These are phyloP conservation scores for Aurifilum marmelostoma DNA, from an alignment of 2,329 filamentous ascomycete genomes.

Conservation along the genomic window DNA sequence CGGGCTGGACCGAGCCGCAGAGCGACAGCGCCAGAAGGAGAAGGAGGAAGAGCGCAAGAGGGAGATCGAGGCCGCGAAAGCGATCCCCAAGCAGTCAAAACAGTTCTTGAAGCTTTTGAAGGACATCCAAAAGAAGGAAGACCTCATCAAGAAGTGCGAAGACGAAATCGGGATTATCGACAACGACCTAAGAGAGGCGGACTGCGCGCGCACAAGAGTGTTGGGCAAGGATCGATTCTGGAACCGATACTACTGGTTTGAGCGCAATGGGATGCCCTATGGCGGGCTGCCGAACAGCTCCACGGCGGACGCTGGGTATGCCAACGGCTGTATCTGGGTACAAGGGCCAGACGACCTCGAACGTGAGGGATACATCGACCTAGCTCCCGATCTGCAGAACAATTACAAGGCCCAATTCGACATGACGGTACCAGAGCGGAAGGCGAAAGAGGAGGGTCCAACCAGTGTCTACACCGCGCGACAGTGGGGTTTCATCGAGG, in stretches of 20 bases:
- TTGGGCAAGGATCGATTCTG: constrained; percentile 95
- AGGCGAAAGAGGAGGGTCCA: constrained; percentile 79
- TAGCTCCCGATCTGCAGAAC: constrained; percentile 69
- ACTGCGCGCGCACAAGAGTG: constrained; percentile 86
- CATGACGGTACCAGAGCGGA: constrained; percentile 84
- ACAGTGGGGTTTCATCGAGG: constrained; percentile 92
- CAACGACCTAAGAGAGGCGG: constrained; percentile 89
- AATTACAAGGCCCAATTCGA: constrained; percentile 78
- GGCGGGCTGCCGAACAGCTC: constrained; percentile 86
- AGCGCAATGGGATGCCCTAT: constrained; percentile 97
- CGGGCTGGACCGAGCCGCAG: constrained; percentile 69
- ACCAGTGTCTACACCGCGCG: constrained; percentile 76
- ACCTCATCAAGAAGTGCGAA: constrained; percentile 78
- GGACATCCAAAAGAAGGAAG: constrained; percentile 87
- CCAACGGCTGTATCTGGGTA: constrained; percentile 94
- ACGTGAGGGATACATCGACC: constrained; percentile 81
- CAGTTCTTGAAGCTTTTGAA: constrained; percentile 86
- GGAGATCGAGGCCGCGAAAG: constrained; percentile 65
- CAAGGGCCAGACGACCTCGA: constrained; percentile 93
- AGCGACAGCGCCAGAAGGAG: constrained; percentile 78
- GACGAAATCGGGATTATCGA: constrained; percentile 84
- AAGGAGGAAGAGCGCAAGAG: constrained; percentile 69
- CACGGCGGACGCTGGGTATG: constrained; percentile 83
- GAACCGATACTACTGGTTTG: constrained; percentile 99
- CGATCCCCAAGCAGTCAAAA: constrained; percentile 78